phyloP scores from a whole-genome alignment of 768 basidiomycete genomes.

The Suillus variegatus region DNA sequence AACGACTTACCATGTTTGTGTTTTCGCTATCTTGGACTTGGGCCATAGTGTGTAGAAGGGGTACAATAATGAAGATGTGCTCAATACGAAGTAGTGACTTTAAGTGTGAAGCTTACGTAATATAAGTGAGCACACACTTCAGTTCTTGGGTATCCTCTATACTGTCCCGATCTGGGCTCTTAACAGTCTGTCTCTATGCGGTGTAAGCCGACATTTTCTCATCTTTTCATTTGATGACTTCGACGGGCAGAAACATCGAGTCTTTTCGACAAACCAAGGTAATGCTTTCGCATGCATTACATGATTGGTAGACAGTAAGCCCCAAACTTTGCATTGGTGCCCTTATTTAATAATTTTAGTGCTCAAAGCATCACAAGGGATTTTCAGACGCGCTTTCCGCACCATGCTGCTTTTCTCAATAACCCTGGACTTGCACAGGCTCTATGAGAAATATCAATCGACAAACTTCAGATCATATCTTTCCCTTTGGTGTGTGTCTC shows the following conservation, averaged over 20 bases:
- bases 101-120: no score
- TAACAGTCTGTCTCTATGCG: conserved; percentile 66
- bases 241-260: conserved; percentile 70
- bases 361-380: conserved; percentile 85
- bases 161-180: conserved; percentile 53
- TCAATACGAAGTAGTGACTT: no score
- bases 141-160: conserved; percentile 57
- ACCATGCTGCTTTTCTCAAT: conserved; percentile 76
- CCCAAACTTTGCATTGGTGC: conserved; percentile 1
- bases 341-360: conserved; percentile 6
- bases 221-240: conserved; percentile 29
- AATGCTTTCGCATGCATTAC: conserved; percentile 63
- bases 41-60: no score
- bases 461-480: conserved; percentile 93
- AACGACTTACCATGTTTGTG: no score
- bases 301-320: conserved; percentile 86
- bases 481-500: conserved; percentile 94
- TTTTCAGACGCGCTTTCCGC: conserved; percentile 89
- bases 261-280: conserved; percentile 66
- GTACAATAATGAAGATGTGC: no score
- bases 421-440: conserved; percentile 79
- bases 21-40: no score
- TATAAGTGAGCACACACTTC: no score
- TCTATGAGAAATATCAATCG: conserved; percentile 87
- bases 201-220: conserved; percentile 43